Evolutionary conservation across 2,329 filamentous ascomycete genomes (phyloP).

Genomic region (Neophaeococcomyces mojaviensis): DNA sequence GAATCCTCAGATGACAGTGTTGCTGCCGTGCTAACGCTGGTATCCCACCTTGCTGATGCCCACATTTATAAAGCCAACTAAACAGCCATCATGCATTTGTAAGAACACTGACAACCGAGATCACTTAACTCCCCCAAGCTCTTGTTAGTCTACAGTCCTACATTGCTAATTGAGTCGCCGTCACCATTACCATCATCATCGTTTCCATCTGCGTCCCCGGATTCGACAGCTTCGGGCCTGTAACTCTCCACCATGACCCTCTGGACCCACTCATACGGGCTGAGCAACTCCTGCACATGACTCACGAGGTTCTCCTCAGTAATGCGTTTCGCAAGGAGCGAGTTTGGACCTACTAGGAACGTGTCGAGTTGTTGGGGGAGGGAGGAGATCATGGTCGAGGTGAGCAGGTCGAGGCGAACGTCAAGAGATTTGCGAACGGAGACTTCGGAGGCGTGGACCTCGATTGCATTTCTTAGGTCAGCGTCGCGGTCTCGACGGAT

Average conservation of each 20-base stretch:
- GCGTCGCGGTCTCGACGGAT: slow-evolving; percentile 1
- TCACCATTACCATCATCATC: not conserved
- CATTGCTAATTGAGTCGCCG: too few relatives aligned
- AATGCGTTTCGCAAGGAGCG: not conserved
- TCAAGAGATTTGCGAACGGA: slow-evolving; percentile 1
- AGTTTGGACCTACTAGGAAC: slow-evolving; percentile 3
- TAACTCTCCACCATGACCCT: slow-evolving; percentile 8
- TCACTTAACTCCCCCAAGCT: too few relatives aligned
- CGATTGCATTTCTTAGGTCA: not conserved
- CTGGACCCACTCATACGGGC: slow-evolving; percentile 2
- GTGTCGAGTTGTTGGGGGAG: not conserved
- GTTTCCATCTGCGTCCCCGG: not conserved
- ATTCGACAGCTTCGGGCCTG: not conserved
- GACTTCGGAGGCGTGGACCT: slow-evolving; percentile 1
- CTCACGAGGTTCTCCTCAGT: slow-evolving; percentile 1
- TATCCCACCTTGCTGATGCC: too few relatives aligned
- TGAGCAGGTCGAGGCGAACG: slow-evolving; percentile 1
- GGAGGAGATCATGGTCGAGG: not conserved
- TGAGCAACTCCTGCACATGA: not conserved
- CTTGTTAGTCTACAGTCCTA: too few relatives aligned
- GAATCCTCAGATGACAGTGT: too few relatives aligned
- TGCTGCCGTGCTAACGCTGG: too few relatives aligned
- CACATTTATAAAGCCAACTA: too few relatives aligned
- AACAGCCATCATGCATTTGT: too few relatives aligned
- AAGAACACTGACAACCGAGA: too few relatives aligned